These are phyloP conservation scores for Phytophthora pluvialis DNA, from an alignment of 352 stramenopile species.

Conservation along the genomic window DNA sequence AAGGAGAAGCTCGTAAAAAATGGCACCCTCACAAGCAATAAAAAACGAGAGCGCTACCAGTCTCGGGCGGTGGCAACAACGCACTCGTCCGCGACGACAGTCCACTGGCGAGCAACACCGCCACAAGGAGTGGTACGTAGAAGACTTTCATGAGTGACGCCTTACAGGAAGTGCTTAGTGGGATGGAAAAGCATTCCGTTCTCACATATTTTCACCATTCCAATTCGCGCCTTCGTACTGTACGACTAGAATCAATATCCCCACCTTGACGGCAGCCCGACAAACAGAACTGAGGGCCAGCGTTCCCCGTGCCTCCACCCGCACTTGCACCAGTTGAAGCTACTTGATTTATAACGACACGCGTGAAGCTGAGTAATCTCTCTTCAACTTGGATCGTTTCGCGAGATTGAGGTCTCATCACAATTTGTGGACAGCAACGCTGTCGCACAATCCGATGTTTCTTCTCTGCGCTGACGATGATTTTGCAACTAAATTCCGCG, in stretches of 20 bases:
- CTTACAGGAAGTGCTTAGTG: too few species aligned
- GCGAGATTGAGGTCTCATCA: background rate
- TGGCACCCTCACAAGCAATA: too few species aligned
- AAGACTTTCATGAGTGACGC: constrained; percentile 11
- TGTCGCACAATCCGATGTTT: background rate
- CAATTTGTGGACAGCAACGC: background rate
- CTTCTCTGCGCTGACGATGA: background rate
- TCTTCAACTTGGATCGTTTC: background rate
- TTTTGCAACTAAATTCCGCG: background rate
- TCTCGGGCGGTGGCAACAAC: constrained; percentile 4
- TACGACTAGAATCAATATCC: too few species aligned
- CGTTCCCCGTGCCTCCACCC: too few species aligned
- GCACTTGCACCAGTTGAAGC: background rate
- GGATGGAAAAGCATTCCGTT: too few species aligned
- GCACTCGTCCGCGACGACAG: constrained; percentile 23
- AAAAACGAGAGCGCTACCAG: too few species aligned
- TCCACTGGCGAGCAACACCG: constrained; percentile 4
- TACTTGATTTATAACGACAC: background rate
- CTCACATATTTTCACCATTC: too few species aligned
- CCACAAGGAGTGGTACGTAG: constrained; percentile 10
- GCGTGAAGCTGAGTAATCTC: background rate
- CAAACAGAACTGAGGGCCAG: too few species aligned
- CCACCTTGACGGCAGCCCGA: too few species aligned
- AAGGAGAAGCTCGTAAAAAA: too few species aligned
- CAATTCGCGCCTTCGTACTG: too few species aligned